phyloP scores from a whole-genome alignment of 108 stramenopile genomes.

The Schizochytrium sp. region DNA sequence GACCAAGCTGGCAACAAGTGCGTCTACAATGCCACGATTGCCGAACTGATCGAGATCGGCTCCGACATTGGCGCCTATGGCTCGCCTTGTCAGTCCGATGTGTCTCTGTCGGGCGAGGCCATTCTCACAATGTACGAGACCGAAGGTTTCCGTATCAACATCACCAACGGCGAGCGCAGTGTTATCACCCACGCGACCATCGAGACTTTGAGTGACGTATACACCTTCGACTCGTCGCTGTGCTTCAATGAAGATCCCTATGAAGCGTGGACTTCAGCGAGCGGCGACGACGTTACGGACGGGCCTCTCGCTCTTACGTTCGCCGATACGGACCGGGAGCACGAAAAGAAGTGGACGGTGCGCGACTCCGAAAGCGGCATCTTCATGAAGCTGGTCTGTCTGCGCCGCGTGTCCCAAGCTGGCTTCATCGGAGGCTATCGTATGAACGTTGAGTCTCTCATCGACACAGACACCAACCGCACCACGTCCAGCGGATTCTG shows the following conservation, averaged over 20 bases:
- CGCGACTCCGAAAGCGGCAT: not conserved
- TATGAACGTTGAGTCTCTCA: not conserved
- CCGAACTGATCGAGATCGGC: not conserved
- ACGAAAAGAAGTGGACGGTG: not conserved
- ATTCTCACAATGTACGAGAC: not conserved
- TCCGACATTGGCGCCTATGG: not conserved
- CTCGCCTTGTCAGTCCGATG: not conserved
- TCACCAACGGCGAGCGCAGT: constrained; percentile 5
- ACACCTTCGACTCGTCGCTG: not conserved
- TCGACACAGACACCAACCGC: not conserved
- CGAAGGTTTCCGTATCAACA: not conserved
- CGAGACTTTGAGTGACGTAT: not conserved
- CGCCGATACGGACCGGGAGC: not conserved
- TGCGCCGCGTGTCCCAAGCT: not conserved
- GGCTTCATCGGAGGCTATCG: not conserved
- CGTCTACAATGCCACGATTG: not conserved
- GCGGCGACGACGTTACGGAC: too few species aligned
- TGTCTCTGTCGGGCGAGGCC: not conserved
- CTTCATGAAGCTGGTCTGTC: not conserved
- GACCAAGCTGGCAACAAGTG: constrained; percentile 3
- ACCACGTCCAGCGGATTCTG: not conserved
- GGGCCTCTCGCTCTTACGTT: not conserved
- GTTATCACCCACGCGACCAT: not conserved
- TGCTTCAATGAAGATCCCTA: not conserved
- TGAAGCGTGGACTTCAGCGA: not conserved